Evolutionary conservation across 2,329 filamentous ascomycete genomes (phyloP).

Genomic region (Colletotrichum ledebouriae): DNA sequence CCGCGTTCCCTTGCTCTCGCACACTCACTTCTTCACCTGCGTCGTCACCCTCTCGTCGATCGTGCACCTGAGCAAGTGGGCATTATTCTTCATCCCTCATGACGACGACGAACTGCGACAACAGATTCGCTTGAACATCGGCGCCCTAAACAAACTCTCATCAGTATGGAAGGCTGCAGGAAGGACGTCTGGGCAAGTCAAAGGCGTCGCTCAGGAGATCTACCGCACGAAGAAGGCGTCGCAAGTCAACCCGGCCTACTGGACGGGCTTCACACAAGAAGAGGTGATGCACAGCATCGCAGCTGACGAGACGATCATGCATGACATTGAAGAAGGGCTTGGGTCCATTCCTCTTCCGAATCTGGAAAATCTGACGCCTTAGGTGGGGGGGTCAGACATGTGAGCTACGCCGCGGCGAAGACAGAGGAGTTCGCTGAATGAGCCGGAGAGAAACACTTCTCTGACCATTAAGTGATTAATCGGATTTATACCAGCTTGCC

Average conservation of each 20-base stretch:
- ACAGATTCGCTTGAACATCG: constrained; percentile 83
- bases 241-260: constrained; percentile 66
- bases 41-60: constrained; percentile 83
- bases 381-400: neutral
- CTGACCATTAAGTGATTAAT: no score
- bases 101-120: constrained; percentile 78
- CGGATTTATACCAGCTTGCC: constrained; percentile 23
- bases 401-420: neutral
- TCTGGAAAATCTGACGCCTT: constrained; percentile 12
- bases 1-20: constrained; percentile 77
- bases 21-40: constrained; percentile 89
- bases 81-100: constrained; percentile 69
- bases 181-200: constrained; percentile 79
- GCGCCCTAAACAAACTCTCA: constrained; percentile 77
- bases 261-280: constrained; percentile 67
- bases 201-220: constrained; percentile 83
- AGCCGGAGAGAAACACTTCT: neutral
- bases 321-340: constrained; percentile 62
- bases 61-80: constrained; percentile 86
- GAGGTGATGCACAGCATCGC: constrained; percentile 68
- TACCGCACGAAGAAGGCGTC: constrained; percentile 70
- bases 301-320: constrained; percentile 71
- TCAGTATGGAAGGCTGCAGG: constrained; percentile 80
- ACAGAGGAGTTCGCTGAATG: neutral
- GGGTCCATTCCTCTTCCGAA: constrained; percentile 19